Evolutionary conservation across 2,329 filamentous ascomycete species (phyloP).

Genomic region (Mariannaea elegans): DNA sequence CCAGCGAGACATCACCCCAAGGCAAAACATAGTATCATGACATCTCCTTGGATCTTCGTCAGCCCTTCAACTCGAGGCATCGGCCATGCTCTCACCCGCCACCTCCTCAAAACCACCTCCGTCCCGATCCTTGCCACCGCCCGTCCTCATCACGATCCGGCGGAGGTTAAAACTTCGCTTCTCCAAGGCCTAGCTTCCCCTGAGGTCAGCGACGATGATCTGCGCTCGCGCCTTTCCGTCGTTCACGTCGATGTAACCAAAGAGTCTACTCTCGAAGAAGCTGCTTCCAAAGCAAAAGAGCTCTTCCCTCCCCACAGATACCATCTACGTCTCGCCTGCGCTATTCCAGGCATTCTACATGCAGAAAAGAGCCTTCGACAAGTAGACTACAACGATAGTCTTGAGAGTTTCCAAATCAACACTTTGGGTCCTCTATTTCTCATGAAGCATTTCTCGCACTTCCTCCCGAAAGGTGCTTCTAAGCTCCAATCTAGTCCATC

Average conservation of each 20-base stretch:
- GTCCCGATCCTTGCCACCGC: slow-evolving; percentile 58
- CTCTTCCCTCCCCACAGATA: slow-evolving; percentile 61
- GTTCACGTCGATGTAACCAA: slow-evolving; percentile 60
- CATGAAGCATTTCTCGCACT: slow-evolving; percentile 76
- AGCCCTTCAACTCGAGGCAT: slow-evolving; percentile 59
- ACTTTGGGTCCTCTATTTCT: slow-evolving; percentile 78
- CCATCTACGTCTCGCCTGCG: slow-evolving; percentile 75
- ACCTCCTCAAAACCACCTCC: slow-evolving; percentile 57
- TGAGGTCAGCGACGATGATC: slow-evolving; percentile 21
- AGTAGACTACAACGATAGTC: slow-evolving; percentile 67
- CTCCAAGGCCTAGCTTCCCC: slow-evolving; percentile 41
- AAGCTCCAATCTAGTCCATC: slow-evolving; percentile 41
- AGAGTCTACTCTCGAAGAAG: slow-evolving; percentile 69
- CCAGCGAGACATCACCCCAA: too few relatives aligned
- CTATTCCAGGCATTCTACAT: slow-evolving; percentile 75
- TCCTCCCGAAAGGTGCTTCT: slow-evolving; percentile 67
- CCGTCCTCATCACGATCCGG: slow-evolving; percentile 46
- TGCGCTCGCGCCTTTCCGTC: slow-evolving; percentile 50
- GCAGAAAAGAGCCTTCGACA: slow-evolving; percentile 77
- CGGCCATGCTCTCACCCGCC: slow-evolving; percentile 57
- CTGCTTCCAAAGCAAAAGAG: slow-evolving; percentile 58
- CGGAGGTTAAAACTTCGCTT: slow-evolving; percentile 46
- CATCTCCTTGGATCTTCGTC: slow-evolving; percentile 62
- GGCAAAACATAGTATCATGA: slow-evolving; percentile 51
- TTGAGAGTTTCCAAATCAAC: slow-evolving; percentile 79